Evolutionary conservation across 768 basidiomycete genomes (phyloP).

Genomic region (Mycena venus): DNA sequence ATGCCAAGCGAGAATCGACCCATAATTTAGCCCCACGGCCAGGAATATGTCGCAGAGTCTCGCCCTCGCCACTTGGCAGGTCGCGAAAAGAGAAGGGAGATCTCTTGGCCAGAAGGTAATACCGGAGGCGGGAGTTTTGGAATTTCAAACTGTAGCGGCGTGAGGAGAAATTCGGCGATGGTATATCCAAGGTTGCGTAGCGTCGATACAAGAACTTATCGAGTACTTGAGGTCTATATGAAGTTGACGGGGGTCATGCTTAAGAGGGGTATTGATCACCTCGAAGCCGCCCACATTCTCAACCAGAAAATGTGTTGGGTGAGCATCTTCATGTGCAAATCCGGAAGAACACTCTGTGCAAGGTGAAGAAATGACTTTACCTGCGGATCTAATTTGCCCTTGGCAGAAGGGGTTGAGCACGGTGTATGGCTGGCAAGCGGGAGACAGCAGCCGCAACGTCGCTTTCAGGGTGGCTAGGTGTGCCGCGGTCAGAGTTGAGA

Average conservation of each 20-base stretch:
- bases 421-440: conserved; percentile 89
- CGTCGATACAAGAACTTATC: conserved; percentile 64
- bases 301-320: conserved; percentile 74
- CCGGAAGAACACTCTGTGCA: conserved; percentile 70
- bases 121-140: conserved; percentile 87
- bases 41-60: conserved; percentile 69
- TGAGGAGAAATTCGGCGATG: conserved; percentile 74
- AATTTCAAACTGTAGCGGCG: conserved; percentile 83
- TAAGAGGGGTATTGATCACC: conserved; percentile 52
- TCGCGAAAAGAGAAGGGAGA: conserved; percentile 54
- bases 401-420: conserved; percentile 80
- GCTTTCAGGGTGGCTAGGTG: conserved; percentile 63
- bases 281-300: conserved; percentile 91
- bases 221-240: conserved; percentile 73
- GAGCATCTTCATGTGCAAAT: conserved; percentile 55
- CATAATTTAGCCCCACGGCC: conserved; percentile 43
- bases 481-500: conserved; percentile 65
- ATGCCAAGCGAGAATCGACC: conserved; percentile 17
- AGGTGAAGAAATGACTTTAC: conserved; percentile 84
- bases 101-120: conserved; percentile 81
- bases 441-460: conserved; percentile 83
- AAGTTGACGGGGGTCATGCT: neutral
- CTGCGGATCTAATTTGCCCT: conserved; percentile 79
- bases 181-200: conserved; percentile 69
- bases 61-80: conserved; percentile 30